Evolutionary conservation across 306 rosid genomes (phyloP).

Genomic region (Cyamopsis tetragonoloba): DNA sequence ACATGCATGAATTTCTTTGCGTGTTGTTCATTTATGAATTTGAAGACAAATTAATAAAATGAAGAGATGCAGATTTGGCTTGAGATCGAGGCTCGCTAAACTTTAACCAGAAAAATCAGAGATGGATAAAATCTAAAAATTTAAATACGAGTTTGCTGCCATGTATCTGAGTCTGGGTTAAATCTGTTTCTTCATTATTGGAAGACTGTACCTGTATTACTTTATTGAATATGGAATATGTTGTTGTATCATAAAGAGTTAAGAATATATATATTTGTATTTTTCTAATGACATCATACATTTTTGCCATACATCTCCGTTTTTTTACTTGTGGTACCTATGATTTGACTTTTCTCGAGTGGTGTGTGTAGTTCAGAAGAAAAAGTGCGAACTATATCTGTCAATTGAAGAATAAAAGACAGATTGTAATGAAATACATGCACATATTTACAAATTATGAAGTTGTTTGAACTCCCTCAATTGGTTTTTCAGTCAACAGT

Average conservation of each 20-base stretch:
- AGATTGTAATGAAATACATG: too few species aligned
- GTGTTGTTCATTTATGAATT: conserved; percentile 24
- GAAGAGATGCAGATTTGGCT: conserved; percentile 17
- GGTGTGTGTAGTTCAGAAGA: too few species aligned
- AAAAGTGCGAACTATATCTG: too few species aligned
- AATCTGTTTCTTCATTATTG: conserved; percentile 9
- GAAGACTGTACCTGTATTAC: not conserved
- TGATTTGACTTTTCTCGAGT: too few species aligned
- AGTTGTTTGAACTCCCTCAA: too few species aligned
- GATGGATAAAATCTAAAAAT: not conserved
- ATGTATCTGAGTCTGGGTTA: conserved; percentile 6
- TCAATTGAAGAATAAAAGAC: too few species aligned
- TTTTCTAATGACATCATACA: not conserved
- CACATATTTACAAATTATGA: too few species aligned
- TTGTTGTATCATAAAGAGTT: conserved; percentile 24
- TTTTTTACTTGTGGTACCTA: too few species aligned
- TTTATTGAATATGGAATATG: conserved; percentile 13
- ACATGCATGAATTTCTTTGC: not conserved
- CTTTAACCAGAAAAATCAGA: not conserved
- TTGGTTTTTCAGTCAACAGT: too few species aligned
- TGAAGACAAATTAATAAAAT: conserved; percentile 10
- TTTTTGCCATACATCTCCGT: not conserved
- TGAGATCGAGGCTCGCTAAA: conserved; percentile 1
- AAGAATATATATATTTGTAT: not conserved
- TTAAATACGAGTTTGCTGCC: conserved; percentile 1